Percentiles rank a stretch among this genome's conserved stretches.
Evolutionary conservation across 2,329 filamentous ascomycete genomes (phyloP).

Genomic region (Penicillium griseofulvum): DNA sequence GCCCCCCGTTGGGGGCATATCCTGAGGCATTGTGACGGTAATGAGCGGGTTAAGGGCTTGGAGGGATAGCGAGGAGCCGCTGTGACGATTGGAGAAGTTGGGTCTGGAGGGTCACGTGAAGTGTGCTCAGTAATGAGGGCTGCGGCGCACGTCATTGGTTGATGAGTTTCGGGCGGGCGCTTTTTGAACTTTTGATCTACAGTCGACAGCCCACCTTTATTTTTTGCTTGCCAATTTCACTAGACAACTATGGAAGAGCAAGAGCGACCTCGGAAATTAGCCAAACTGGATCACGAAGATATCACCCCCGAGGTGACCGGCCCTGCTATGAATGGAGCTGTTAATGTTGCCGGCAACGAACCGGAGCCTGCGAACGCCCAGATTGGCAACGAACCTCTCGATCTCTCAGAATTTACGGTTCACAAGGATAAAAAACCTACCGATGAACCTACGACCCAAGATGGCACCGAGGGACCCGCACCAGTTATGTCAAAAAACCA

Average conservation of each 20-base stretch:
- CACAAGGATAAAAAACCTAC: not conserved
- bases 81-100: constrained; percentile 28
- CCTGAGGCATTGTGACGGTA: constrained; percentile 75
- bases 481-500: constrained; percentile 75
- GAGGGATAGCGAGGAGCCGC: constrained; percentile 20
- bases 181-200: constrained; percentile 21
- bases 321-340: constrained; percentile 33
- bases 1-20: constrained; percentile 93
- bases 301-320: constrained; percentile 21
- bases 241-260: constrained; percentile 51
- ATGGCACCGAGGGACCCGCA: constrained; percentile 9
- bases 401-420: constrained; percentile 1
- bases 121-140: constrained; percentile 31
- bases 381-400: constrained; percentile 11
- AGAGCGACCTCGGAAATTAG: constrained; percentile 55
- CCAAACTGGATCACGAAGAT: constrained; percentile 48
- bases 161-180: constrained; percentile 7
- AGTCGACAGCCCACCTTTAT: constrained; percentile 10
- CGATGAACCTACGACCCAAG: not conserved
- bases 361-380: constrained; percentile 6
- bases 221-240: not conserved
- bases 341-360: constrained; percentile 15
- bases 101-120: constrained; percentile 31
- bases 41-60: constrained; percentile 21
- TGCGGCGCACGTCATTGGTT: constrained; percentile 30